These are phyloP conservation scores for Bruguiera parviflora DNA, from an alignment of 345 rosid genomes.

Conservation along the genomic window DNA sequence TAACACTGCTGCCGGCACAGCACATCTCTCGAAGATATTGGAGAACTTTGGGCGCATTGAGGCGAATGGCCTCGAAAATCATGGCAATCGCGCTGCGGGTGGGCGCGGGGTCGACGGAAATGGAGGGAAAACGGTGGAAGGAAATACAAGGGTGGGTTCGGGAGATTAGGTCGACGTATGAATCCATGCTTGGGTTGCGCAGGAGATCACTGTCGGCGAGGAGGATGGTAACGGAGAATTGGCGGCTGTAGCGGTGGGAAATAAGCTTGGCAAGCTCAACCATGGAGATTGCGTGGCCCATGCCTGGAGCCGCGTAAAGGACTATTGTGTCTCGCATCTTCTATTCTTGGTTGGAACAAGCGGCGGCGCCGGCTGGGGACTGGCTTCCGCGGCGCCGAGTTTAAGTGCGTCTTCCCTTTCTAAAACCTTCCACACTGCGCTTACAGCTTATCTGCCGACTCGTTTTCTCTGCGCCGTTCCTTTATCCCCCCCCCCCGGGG, in stretches of 20 bases:
- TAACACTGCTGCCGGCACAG: background rate
- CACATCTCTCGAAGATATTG: conserved; percentile 17
- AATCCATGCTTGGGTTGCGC: conserved; percentile 5
- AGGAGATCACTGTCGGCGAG: conserved; percentile 1
- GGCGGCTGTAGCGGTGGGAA: conserved; percentile 3
- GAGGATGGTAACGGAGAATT: conserved; percentile 9
- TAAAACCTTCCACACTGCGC: too few species aligned
- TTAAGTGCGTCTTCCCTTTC: too few species aligned
- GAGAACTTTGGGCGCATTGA: conserved; percentile 7
- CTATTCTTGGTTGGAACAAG: background rate
- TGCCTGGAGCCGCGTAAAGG: conserved; percentile 12
- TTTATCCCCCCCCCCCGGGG: too few species aligned
- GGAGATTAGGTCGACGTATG: conserved; percentile 12
- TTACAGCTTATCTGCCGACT: too few species aligned
- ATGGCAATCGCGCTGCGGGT: conserved; percentile 10
- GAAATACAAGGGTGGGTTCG: background rate
- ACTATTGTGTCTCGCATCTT: conserved; percentile 20
- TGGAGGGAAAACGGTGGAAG: conserved; percentile 21
- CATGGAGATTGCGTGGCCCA: conserved; percentile 20
- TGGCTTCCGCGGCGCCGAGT: too few species aligned
- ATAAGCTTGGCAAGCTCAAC: conserved; percentile 28
- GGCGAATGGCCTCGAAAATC: conserved; percentile 15
- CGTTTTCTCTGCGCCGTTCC: too few species aligned
- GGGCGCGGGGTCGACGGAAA: background rate
- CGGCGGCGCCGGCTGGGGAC: too few species aligned